These are phyloP conservation scores for Nakataea oryzae DNA, from an alignment of 2,329 filamentous ascomycete genomes.

Conservation along the genomic window DNA sequence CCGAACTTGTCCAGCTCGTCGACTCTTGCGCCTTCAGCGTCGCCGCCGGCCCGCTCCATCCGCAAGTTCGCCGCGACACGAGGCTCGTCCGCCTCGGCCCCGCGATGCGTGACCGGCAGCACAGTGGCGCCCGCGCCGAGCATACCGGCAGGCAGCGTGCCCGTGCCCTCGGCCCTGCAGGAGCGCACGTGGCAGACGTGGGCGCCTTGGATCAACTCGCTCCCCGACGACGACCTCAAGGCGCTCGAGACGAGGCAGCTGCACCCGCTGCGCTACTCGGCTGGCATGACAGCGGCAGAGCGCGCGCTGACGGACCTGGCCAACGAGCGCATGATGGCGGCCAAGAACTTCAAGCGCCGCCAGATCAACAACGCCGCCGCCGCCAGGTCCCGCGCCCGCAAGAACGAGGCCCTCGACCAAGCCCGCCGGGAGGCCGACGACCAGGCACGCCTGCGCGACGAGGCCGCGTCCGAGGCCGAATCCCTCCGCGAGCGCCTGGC, in stretches of 20 bases:
- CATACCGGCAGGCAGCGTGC: not conserved
- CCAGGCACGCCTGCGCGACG: not conserved
- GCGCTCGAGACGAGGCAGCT: not conserved
- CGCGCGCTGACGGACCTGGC: not conserved
- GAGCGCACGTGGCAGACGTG: not conserved
- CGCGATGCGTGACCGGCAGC: not conserved
- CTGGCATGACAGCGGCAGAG: not conserved
- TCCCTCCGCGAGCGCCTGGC: not conserved
- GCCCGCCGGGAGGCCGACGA: not conserved
- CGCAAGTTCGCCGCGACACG: not conserved
- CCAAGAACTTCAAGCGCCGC: not conserved
- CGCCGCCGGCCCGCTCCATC: not conserved
- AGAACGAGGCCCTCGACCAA: not conserved
- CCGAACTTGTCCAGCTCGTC: not conserved
- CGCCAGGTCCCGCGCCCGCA: constrained; percentile 1
- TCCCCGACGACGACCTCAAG: not conserved
- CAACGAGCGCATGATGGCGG: not conserved
- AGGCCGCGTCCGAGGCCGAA: not conserved
- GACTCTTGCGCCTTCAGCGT: not conserved
- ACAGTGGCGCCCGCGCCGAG: not conserved
- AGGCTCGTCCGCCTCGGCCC: no score
- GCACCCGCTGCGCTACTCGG: not conserved
- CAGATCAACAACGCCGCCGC: constrained; percentile 3
- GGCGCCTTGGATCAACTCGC: constrained; percentile 2
- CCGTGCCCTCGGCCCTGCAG: not conserved